These are phyloP conservation scores for Rhizoclosmatium sp. DNA, from an alignment of 192 early-diverging fungal species.

Conservation along the genomic window DNA sequence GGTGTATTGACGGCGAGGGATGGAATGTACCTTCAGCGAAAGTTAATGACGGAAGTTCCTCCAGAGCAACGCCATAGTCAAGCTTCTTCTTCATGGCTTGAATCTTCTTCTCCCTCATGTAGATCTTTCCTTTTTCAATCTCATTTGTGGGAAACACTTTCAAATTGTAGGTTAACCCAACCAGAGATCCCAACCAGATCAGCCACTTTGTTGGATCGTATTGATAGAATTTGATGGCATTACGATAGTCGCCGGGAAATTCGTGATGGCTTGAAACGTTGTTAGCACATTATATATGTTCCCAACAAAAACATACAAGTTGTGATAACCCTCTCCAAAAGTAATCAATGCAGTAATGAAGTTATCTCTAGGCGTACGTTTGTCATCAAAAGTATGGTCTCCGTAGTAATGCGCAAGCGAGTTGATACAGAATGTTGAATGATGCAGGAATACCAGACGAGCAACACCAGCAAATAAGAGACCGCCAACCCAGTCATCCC, in stretches of 20 bases:
- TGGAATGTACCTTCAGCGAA: slow-evolving; percentile 49
- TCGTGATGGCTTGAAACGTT: slow-evolving; percentile 64
- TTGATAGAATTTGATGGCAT: slow-evolving; percentile 57
- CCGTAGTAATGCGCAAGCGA: slow-evolving; percentile 61
- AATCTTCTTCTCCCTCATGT: slow-evolving; percentile 84
- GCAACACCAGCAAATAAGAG: slow-evolving; percentile 57
- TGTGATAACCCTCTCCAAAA: slow-evolving; percentile 65
- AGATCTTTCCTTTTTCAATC: slow-evolving; percentile 63
- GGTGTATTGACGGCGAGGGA: slow-evolving; percentile 40
- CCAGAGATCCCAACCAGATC: slow-evolving; percentile 48
- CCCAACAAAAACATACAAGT: slow-evolving; percentile 40
- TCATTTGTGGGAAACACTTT: slow-evolving; percentile 56
- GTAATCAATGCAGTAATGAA: slow-evolving; percentile 56
- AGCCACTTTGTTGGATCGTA: slow-evolving; percentile 68
- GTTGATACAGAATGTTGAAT: slow-evolving; percentile 66
- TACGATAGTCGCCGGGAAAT: slow-evolving; percentile 64
- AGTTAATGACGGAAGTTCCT: slow-evolving; percentile 64
- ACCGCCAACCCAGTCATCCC: slow-evolving; percentile 65
- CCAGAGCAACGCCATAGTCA: slow-evolving; percentile 77
- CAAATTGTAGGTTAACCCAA: slow-evolving; percentile 60
- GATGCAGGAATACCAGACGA: slow-evolving; percentile 59
- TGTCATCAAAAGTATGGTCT: slow-evolving; percentile 69
- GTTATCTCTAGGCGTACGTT: slow-evolving; percentile 69
- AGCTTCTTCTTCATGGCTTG: slow-evolving; percentile 64
- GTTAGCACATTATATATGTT: neutral